Evolutionary conservation across 1,139 yeast genomes (phyloP).

Genomic region (Kurtzmaniella natalensis): DNA sequence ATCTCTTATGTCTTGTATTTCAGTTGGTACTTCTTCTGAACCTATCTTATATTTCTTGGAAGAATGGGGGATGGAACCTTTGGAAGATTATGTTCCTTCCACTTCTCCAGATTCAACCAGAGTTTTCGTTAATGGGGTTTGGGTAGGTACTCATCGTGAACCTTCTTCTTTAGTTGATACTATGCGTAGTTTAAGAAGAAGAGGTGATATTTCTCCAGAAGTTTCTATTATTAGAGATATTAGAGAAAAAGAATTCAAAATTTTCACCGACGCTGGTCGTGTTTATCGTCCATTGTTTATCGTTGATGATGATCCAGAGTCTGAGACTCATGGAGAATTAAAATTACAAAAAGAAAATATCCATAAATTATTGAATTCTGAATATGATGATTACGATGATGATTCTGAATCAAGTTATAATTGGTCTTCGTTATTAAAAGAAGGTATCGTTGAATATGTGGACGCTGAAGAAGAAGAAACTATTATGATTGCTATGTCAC

Average conservation of each 20-base stretch:
- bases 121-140: constrained; percentile 96
- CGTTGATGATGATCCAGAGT: constrained; percentile 79
- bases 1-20: constrained; percentile 94
- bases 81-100: constrained; percentile 93
- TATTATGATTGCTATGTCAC: constrained; percentile 97
- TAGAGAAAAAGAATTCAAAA: constrained; percentile 91
- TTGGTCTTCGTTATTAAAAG: constrained; percentile 80
- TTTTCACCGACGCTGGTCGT: constrained; percentile 98
- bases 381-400: constrained; percentile 53
- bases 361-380: constrained; percentile 62
- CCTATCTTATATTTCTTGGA: constrained; percentile 90
- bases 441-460: constrained; percentile 88
- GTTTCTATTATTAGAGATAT: constrained; percentile 96
- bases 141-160: constrained; percentile 98
- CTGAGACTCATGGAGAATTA: constrained; percentile 73
- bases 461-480: constrained; percentile 99
- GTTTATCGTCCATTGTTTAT: constrained; percentile 92
- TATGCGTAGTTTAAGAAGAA: constrained; percentile 86
- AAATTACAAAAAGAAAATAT: constrained; percentile 83
- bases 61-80: constrained; percentile 99
- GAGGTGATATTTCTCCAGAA: constrained; percentile 94
- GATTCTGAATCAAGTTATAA: constrained; percentile 60
- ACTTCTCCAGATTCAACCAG: constrained; percentile 89
- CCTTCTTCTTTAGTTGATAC: constrained; percentile 89
- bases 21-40: constrained; percentile 97